Evolutionary conservation across 306 rosid species (phyloP), one percentile per base, ranked within the genome.

Genomic region (Citrullus amarus): DNA sequence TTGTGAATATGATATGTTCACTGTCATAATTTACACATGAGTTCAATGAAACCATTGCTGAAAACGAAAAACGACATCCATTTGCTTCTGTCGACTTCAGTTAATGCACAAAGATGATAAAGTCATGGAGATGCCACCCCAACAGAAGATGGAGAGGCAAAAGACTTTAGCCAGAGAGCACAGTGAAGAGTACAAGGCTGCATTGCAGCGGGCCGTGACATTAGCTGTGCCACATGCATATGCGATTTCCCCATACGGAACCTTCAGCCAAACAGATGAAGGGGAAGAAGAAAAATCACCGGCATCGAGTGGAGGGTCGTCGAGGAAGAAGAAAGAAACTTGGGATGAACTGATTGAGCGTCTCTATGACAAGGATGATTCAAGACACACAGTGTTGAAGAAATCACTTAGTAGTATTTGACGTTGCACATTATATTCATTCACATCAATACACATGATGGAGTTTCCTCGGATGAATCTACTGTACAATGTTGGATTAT

Each of bases 191-290:
- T 85, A 93, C 61, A 90, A 69, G 82, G 98, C 97, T 75, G 98
- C 98, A 72, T 79, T 93, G 41, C 93, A 93, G 60, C 90, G 98
- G 82, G 98, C 98, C 7, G 91, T 90, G 66, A 88, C 97, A 57
- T 63, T 93, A 71, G 75, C 86, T 16, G 93, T 93, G 85, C 98
- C 98, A 61, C 96, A 91, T 75, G 97, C 98, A 6, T 83, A 83
- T 63, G 46, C 87, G 25, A 89, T 93, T 53, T 90, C 89, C n/a
- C 82, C 76, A 0, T 93, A 93, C 17, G 97, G 98, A 53, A 93
- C 98, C 80, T 93, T 91, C 72, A 87, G 83, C n/a, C 88, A 75
- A 18, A 85, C 32, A 20, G 88, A 72, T 60, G 88, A 80, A 38
- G 88, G 81, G 25, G 88, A 78, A 38, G 72, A 66, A 25, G 80